Conservation (phyloP, 163 green algal species). For the Prototheca wickerhamii region DNA sequence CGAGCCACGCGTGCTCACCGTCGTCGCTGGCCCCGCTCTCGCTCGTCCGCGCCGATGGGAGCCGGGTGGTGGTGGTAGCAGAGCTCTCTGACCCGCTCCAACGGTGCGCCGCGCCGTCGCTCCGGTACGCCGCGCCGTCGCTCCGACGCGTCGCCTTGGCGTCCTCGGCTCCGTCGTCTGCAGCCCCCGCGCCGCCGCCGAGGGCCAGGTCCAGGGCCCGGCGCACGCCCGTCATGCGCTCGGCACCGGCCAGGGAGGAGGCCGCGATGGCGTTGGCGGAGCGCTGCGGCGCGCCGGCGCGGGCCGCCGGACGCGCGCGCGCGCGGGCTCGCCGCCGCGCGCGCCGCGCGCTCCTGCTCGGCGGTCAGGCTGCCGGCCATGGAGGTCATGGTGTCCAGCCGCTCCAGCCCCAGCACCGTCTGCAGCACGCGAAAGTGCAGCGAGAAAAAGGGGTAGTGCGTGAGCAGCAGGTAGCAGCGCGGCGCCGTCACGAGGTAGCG, state of each 20-base stretch:
- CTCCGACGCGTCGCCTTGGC: too few relatives aligned
- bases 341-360: background rate
- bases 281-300: background rate
- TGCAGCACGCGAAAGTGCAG: constrained; percentile 82
- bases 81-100: too few relatives aligned
- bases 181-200: background rate
- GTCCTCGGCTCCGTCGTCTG: background rate
- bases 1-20: too few relatives aligned
- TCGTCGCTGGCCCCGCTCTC: too few relatives aligned
- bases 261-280: background rate
- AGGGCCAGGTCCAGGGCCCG: constrained; percentile 10
- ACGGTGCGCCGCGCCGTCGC: too few relatives aligned
- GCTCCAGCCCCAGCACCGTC: constrained; percentile 64
- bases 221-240: constrained; percentile 1
- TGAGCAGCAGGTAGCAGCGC: constrained; percentile 85
- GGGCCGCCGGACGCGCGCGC: too few relatives aligned
- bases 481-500: constrained; percentile 69
- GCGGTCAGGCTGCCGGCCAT: constrained; percentile 39
- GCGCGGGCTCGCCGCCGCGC: background rate
- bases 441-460: constrained; percentile 77
- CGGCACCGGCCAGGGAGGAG: background rate
- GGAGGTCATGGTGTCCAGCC: constrained; percentile 55
- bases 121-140: too few relatives aligned
- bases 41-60: too few relatives aligned
- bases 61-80: too few relatives aligned